Evolutionary conservation across 2,329 filamentous ascomycete genomes (phyloP).

Genomic region (Hirsutella rhossiliensis): DNA sequence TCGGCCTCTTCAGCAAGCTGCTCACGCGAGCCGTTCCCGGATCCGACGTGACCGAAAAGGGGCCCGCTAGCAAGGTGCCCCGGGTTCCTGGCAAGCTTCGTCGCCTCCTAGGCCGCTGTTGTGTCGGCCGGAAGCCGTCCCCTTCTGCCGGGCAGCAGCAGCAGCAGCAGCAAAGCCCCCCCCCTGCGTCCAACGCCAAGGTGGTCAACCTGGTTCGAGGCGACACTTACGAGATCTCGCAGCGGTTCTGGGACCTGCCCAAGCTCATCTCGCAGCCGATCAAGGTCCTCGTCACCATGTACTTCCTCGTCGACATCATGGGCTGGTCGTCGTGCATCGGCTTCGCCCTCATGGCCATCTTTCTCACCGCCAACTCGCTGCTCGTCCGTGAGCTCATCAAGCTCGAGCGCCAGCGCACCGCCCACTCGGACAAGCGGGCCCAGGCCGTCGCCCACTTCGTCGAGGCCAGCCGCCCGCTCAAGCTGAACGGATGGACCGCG

Average conservation of each 20-base stretch:
- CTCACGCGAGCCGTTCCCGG: slow-evolving; percentile 24
- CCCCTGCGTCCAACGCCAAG: slow-evolving; percentile 72
- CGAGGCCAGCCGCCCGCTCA: slow-evolving; percentile 63
- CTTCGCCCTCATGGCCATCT: slow-evolving; percentile 54
- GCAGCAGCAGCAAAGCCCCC: not conserved
- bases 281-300: slow-evolving; percentile 56
- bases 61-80: slow-evolving; percentile 6
- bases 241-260: slow-evolving; percentile 80
- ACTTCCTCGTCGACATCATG: slow-evolving; percentile 58
- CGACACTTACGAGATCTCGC: slow-evolving; percentile 72
- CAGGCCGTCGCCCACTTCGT: slow-evolving; percentile 79
- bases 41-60: slow-evolving; percentile 24
- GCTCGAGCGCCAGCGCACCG: slow-evolving; percentile 59
- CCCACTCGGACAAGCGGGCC: slow-evolving; percentile 64
- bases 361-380: slow-evolving; percentile 56
- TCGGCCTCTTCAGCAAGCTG: slow-evolving; percentile 24
- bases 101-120: slow-evolving; percentile 9
- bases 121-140: slow-evolving; percentile 1
- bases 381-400: slow-evolving; percentile 54
- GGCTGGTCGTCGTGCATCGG: slow-evolving; percentile 70
- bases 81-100: not conserved
- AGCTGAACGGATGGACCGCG: slow-evolving; percentile 27
- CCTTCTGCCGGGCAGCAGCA: slow-evolving; percentile 6
- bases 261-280: slow-evolving; percentile 65
- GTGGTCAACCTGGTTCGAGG: slow-evolving; percentile 78